A percentile compares a stretch with the other conserved stretches of the same genome.
phyloP scores from a whole-genome alignment of 148 eudicot species.

The Pharnaceum exiguum region DNA sequence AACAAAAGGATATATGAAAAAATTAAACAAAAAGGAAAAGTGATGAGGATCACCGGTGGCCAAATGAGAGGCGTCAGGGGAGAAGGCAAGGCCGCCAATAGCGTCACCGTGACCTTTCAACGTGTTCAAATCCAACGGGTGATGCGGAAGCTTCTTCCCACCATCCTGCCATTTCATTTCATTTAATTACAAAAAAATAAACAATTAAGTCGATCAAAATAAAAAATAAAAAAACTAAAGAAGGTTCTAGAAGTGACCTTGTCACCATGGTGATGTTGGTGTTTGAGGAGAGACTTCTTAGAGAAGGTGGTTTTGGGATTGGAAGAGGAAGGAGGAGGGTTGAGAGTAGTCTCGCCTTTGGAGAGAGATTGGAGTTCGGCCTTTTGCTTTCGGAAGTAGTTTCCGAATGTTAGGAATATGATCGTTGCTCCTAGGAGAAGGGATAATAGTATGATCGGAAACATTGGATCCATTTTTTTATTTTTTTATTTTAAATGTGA shows the following conservation, averaged over 20 bases:
- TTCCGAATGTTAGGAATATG: conserved; percentile 53
- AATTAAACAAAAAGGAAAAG: not conserved
- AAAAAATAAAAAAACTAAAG: conserved; percentile 1
- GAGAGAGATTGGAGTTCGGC: conserved; percentile 71
- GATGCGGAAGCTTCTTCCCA: conserved; percentile 83
- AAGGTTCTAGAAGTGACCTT: conserved; percentile 39
- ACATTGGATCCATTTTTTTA: conserved; percentile 47
- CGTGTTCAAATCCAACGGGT: conserved; percentile 90
- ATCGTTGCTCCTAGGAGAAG: conserved; percentile 48
- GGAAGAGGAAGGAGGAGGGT: no score
- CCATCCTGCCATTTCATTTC: conserved; percentile 70
- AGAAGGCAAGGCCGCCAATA: conserved; percentile 72
- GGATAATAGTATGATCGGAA: conserved; percentile 48
- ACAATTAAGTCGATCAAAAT: not conserved
- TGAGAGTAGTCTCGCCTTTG: conserved; percentile 38
- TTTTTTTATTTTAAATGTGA: not conserved
- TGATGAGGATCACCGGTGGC: conserved; percentile 66
- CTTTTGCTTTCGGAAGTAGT: conserved; percentile 65
- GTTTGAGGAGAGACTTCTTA: conserved; percentile 58
- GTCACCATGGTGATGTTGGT: conserved; percentile 61
- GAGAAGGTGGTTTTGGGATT: conserved; percentile 36
- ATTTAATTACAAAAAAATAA: conserved; percentile 1
- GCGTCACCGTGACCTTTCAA: conserved; percentile 92
- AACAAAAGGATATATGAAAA: not conserved
- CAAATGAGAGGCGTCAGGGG: conserved; percentile 63